Evolutionary conservation across 331 rosid genomes (phyloP).

Genomic region (Malus hybrid): DNA sequence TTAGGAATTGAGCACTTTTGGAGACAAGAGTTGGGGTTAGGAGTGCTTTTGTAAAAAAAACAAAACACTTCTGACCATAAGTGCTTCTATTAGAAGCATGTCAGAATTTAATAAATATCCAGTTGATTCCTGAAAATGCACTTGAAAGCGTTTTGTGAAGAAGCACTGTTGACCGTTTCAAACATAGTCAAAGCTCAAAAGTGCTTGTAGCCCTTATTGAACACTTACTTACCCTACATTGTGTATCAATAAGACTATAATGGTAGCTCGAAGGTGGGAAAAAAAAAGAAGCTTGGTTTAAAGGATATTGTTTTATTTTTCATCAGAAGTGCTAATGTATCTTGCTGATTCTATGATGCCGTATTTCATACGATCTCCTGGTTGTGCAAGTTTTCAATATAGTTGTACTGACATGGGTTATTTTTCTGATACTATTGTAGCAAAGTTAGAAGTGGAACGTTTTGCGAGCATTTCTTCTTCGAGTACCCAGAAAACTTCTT

Average conservation of each 20-base stretch:
- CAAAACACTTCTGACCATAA: not conserved
- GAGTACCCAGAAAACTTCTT: constrained; percentile 45
- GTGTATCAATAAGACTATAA: not conserved
- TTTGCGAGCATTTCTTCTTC: constrained; percentile 86
- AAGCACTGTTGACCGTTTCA: not conserved
- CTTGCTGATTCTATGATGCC: not conserved
- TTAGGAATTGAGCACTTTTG: not conserved
- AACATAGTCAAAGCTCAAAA: not conserved
- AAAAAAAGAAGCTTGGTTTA: not conserved
- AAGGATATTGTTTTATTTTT: not conserved
- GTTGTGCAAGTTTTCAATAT: not conserved
- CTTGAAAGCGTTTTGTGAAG: not conserved
- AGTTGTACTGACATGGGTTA: not conserved
- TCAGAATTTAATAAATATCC: not conserved
- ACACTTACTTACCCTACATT: not conserved
- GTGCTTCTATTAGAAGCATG: not conserved
- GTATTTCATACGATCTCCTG: not conserved
- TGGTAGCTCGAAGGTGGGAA: not conserved
- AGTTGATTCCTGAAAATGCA: not conserved
- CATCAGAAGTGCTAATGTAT: not conserved
- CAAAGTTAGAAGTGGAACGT: constrained; percentile 23
- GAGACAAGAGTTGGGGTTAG: not conserved
- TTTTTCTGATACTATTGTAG: not conserved
- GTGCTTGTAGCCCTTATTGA: not conserved
- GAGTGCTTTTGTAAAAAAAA: not conserved